phyloP scores from a whole-genome alignment of 345 rosid genomes.

The Streptanthus diversifolius region DNA sequence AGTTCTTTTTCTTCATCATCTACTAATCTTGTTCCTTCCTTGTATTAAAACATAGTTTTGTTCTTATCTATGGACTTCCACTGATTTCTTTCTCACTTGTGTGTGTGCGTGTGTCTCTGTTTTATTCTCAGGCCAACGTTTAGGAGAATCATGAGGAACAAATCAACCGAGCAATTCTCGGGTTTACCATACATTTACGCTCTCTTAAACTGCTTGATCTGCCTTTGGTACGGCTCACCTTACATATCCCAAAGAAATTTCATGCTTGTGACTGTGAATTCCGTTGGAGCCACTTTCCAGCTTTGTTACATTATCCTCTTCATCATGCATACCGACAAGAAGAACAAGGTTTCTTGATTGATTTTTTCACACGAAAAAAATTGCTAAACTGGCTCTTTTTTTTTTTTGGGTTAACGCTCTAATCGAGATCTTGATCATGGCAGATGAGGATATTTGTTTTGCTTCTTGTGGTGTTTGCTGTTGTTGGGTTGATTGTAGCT shows the following conservation, averaged over 20 bases:
- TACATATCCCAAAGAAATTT: slow-evolving; percentile 51
- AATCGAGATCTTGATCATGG: slow-evolving; percentile 11
- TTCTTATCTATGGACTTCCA: neutral
- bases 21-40: neutral
- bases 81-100: neutral
- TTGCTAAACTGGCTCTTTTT: neutral
- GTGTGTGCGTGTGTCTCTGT: slow-evolving; percentile 9
- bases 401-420: neutral
- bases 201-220: slow-evolving; percentile 78
- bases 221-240: slow-evolving; percentile 82
- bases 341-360: slow-evolving; percentile 48
- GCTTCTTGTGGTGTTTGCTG: slow-evolving; percentile 44
- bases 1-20: slow-evolving; percentile 24
- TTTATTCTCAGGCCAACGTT: slow-evolving; percentile 64
- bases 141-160: slow-evolving; percentile 76
- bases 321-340: slow-evolving; percentile 51
- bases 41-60: neutral
- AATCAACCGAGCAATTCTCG: slow-evolving; percentile 72
- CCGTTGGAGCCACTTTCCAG: slow-evolving; percentile 69
- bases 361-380: neutral
- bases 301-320: slow-evolving; percentile 57
- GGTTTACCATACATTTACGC: slow-evolving; percentile 84
- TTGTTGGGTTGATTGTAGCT: slow-evolving; percentile 45
- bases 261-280: slow-evolving; percentile 69
- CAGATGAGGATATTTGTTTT: slow-evolving; percentile 63